A percentile compares a stretch with the other conserved stretches of the same genome.
Conservation (phyloP, 495 filamentous ascomycete genomes). For the Penicillium angulare region DNA sequence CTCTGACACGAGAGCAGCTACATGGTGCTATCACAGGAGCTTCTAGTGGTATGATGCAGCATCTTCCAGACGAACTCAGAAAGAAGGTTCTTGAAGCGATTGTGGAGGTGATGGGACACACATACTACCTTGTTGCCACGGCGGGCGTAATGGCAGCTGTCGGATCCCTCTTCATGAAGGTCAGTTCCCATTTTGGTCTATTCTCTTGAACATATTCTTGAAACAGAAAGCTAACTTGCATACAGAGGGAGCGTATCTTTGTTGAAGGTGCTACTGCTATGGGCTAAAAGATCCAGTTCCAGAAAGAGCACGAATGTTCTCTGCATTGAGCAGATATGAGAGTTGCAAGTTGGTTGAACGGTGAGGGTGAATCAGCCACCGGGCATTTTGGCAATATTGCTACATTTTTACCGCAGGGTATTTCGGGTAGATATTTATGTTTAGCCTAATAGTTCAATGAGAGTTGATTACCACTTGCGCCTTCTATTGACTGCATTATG, state of each 20-base stretch:
- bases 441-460: too few species aligned
- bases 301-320: neutral
- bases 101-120: conserved; percentile 48
- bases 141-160: conserved; percentile 47
- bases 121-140: conserved; percentile 49
- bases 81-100: conserved; percentile 46
- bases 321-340: too few species aligned
- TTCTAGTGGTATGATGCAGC: conserved; percentile 37
- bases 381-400: neutral
- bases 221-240: neutral
- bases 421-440: too few species aligned
- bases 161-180: conserved; percentile 51
- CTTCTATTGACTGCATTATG: too few species aligned
- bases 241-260: conserved; percentile 15
- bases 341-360: too few species aligned
- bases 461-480: too few species aligned
- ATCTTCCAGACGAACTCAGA: conserved; percentile 31
- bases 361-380: too few species aligned
- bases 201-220: neutral
- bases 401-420: too few species aligned
- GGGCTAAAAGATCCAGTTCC: too few species aligned
- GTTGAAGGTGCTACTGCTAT: conserved; percentile 4
- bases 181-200: too few species aligned
- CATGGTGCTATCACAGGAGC: conserved; percentile 49
- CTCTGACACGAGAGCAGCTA: conserved; percentile 33